Conservation (phyloP, 2,329 filamentous ascomycete genomes). For the Dothiorella sarmentorum region DNA sequence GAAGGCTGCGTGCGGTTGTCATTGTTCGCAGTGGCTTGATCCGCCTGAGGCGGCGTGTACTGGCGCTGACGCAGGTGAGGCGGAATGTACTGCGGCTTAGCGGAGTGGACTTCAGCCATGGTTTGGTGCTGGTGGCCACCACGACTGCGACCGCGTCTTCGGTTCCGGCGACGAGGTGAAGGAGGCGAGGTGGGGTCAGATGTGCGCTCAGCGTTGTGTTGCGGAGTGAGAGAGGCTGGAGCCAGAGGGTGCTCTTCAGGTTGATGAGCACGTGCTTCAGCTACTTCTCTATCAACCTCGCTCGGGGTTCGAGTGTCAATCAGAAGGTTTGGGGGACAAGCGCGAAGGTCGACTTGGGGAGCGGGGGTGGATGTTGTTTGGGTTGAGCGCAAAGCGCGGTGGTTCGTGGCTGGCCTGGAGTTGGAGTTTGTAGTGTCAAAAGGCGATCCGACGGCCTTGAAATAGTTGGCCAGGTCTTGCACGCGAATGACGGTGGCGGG, state of each 20-base stretch:
- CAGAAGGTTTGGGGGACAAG: not conserved
- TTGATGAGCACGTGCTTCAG: not conserved
- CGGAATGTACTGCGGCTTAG: not conserved
- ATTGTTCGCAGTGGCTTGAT: not conserved
- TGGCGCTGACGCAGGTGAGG: not conserved
- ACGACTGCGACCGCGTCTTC: not conserved
- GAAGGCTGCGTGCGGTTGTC: not conserved
- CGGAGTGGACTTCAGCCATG: not conserved
- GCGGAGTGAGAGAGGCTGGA: no score
- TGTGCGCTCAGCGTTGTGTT: not conserved
- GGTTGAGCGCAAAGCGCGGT: not conserved
- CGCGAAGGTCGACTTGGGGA: not conserved
- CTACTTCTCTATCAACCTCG: not conserved
- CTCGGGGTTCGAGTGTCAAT: not conserved
- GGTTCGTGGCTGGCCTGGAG: no score
- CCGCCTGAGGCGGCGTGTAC: not conserved
- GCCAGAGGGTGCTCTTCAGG: not conserved
- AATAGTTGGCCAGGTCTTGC: not conserved
- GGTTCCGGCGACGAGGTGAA: not conserved
- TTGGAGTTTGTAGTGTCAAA: not conserved
- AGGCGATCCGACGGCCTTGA: not conserved
- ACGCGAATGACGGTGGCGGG: not conserved
- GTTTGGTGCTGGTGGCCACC: not conserved
- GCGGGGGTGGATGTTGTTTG: not conserved
- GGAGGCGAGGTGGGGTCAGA: not conserved